Evolutionary conservation across 495 filamentous ascomycete genomes (phyloP).

Genomic region (Chaetomium tenue): DNA sequence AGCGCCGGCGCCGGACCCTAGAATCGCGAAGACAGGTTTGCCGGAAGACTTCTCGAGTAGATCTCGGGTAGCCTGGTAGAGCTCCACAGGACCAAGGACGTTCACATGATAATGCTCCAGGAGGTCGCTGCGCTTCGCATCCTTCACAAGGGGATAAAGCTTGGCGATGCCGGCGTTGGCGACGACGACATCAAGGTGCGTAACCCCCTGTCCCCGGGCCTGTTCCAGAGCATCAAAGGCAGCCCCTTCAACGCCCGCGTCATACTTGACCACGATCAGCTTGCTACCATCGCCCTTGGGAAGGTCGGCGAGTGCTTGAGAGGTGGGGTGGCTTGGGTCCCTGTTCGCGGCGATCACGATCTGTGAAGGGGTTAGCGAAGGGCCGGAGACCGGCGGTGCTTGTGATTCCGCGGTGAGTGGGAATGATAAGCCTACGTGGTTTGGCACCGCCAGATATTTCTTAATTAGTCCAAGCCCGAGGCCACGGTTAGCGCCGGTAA

Average conservation of each 20-base stretch:
- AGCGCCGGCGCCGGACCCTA: conserved; percentile 32
- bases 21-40: conserved; percentile 41
- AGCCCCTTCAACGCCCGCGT: conserved; percentile 26
- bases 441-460: conserved; percentile 32
- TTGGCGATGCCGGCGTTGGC: conserved; percentile 33
- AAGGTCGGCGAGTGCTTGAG: conserved; percentile 27
- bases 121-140: conserved; percentile 31
- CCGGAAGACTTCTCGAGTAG: conserved; percentile 30
- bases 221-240: conserved; percentile 21
- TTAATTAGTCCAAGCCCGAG: conserved; percentile 32
- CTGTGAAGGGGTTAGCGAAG: conserved; percentile 2
- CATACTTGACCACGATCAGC: conserved; percentile 32
- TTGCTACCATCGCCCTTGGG: conserved; percentile 24
- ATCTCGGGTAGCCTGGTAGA: conserved; percentile 36
- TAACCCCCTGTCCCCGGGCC: conserved; percentile 23
- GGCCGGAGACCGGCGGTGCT: too few relatives aligned
- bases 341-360: conserved; percentile 38
- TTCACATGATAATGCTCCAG: conserved; percentile 31
- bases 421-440: conserved; percentile 23
- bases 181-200: conserved; percentile 33
- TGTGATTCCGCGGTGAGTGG: background rate
- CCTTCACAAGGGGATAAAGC: conserved; percentile 34
- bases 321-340: conserved; percentile 27
- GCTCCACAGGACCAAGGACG: conserved; percentile 31
- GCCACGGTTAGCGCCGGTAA: conserved; percentile 36